These are phyloP conservation scores for Artomyces pyxidatus DNA, from an alignment of 768 basidiomycete genomes.

Conservation along the genomic window DNA sequence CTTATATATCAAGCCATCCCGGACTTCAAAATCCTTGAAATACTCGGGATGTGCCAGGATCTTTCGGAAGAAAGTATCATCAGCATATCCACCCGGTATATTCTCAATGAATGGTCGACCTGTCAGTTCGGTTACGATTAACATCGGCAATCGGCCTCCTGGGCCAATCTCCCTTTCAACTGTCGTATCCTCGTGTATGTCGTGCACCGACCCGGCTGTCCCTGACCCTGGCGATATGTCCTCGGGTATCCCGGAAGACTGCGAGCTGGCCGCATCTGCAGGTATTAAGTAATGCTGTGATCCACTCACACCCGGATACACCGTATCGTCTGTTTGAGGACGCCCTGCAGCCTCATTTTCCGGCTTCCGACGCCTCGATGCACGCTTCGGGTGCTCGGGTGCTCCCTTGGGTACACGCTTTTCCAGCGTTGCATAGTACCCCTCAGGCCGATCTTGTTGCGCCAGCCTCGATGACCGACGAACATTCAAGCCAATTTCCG, in stretches of 20 bases:
- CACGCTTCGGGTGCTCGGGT: no score
- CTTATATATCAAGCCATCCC: neutral
- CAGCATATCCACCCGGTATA: neutral
- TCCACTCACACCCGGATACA: no score
- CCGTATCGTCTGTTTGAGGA: no score
- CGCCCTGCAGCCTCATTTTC: no score
- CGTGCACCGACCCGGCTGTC: no score
- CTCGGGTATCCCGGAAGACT: no score
- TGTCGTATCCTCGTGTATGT: no score
- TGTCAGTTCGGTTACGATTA: neutral
- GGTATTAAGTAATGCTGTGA: no score
- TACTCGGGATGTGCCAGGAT: neutral
- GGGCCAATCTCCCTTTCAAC: neutral
- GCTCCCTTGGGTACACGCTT: no score
- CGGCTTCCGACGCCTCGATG: no score
- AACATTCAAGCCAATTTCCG: neutral
- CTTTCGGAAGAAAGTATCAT: neutral
- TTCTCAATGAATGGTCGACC: neutral
- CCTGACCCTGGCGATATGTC: no score
- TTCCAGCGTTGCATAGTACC: neutral
- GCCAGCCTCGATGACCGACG: neutral
- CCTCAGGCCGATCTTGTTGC: neutral
- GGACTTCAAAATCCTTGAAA: conserved; percentile 1
- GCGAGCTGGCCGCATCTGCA: no score
- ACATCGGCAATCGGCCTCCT: neutral